phyloP scores from a whole-genome alignment of 2,329 filamentous ascomycete genomes.

The Cercospora sesami region DNA sequence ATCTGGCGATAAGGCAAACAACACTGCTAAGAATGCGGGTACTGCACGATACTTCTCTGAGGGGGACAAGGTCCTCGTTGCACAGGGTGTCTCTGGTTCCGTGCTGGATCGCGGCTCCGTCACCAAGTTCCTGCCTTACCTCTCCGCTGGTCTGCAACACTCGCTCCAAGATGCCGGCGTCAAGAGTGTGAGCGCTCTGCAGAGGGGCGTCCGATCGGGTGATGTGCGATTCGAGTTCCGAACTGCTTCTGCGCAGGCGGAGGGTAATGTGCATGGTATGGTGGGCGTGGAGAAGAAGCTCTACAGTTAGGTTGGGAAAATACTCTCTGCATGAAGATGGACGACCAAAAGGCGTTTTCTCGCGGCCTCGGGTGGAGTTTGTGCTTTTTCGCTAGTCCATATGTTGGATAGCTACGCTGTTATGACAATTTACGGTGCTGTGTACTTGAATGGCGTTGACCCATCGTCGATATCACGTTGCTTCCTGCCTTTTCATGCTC shows the following conservation, averaged over 20 bases:
- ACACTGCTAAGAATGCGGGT: constrained; percentile 95
- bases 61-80: constrained; percentile 89
- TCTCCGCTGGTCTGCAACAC: constrained; percentile 94
- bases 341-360: constrained; percentile 9
- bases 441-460: not conserved
- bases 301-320: constrained; percentile 51
- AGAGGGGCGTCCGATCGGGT: constrained; percentile 71
- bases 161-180: constrained; percentile 93
- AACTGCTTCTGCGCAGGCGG: constrained; percentile 89
- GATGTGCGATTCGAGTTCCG: constrained; percentile 88
- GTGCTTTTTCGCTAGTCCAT: not conserved
- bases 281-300: constrained; percentile 99
- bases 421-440: not conserved
- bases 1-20: constrained; percentile 69
- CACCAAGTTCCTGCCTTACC: constrained; percentile 93
- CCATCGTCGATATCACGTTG: not conserved
- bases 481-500: not conserved
- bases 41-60: constrained; percentile 98
- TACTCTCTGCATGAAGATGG: not conserved
- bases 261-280: constrained; percentile 94
- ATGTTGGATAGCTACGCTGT: not conserved
- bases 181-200: constrained; percentile 74
- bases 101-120: constrained; percentile 80
- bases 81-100: constrained; percentile 89
- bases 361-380: not conserved